Conservation (phyloP, 805 yeast genomes). For the Saccharomycopsis oosterbeekiorum region DNA sequence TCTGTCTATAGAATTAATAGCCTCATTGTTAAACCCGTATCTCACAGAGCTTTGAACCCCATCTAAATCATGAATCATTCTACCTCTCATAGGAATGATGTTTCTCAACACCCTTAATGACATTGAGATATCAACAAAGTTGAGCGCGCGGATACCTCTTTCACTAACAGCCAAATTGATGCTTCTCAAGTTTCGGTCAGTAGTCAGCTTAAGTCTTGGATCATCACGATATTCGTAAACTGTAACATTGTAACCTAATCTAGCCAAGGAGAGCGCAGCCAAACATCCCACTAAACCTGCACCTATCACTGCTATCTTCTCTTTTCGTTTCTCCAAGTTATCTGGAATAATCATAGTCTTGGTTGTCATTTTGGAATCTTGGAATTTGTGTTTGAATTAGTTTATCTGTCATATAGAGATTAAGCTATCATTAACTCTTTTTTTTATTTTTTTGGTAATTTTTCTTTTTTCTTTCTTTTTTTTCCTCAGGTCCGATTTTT, state of each 20-base stretch:
- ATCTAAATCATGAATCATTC: conserved; percentile 71
- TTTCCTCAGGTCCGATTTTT: neutral
- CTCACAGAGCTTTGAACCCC: conserved; percentile 60
- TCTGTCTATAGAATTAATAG: conserved; percentile 80
- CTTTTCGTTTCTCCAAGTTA: conserved; percentile 18
- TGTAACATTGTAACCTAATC: conserved; percentile 62
- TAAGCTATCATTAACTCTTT: neutral
- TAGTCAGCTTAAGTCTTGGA: conserved; percentile 35
- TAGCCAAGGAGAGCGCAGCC: conserved; percentile 69
- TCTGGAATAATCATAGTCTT: neutral
- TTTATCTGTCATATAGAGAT: too few relatives aligned
- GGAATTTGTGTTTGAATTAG: too few relatives aligned
- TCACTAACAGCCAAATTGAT: conserved; percentile 84
- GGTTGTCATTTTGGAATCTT: neutral
- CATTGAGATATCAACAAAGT: conserved; percentile 49
- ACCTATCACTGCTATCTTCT: conserved; percentile 57
- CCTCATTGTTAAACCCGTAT: conserved; percentile 64
- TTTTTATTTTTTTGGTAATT: neutral
- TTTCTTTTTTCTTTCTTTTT: neutral
- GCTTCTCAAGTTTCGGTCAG: conserved; percentile 43
- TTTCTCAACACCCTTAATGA: conserved; percentile 44
- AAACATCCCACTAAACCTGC: conserved; percentile 88
- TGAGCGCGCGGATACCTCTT: conserved; percentile 68
- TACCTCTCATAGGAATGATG: conserved; percentile 77
- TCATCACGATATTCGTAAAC: conserved; percentile 66